These are phyloP conservation scores for Stemphylium beticola DNA, from an alignment of 2,329 filamentous ascomycete genomes.

Conservation along the genomic window DNA sequence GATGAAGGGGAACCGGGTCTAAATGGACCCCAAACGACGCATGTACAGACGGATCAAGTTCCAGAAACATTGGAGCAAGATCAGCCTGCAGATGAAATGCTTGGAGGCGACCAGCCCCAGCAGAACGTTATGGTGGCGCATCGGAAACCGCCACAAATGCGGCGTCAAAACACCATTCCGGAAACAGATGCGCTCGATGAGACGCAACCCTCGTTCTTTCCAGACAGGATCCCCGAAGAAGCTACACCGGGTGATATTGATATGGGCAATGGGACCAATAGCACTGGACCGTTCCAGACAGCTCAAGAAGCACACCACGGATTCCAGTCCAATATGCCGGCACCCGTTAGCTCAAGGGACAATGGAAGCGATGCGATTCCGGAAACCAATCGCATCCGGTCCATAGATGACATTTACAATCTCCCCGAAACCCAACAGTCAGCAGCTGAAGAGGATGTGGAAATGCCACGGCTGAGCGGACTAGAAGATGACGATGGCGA, in stretches of 20 bases:
- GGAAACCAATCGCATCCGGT: slow-evolving; percentile 25
- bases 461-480: slow-evolving; percentile 43
- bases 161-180: slow-evolving; percentile 40
- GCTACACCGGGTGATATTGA: not conserved
- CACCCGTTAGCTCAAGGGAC: slow-evolving; percentile 21
- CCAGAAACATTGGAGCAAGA: slow-evolving; percentile 33
- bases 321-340: slow-evolving; percentile 24
- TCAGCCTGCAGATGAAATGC: not conserved
- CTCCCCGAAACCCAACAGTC: slow-evolving; percentile 43
- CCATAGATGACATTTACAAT: slow-evolving; percentile 46
- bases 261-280: slow-evolving; percentile 22
- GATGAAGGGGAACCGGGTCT: slow-evolving; percentile 16
- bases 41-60: slow-evolving; percentile 21
- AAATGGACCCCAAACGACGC: slow-evolving; percentile 14
- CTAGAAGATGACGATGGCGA: slow-evolving; percentile 44
- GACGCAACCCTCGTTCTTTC: slow-evolving; percentile 38
- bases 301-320: slow-evolving; percentile 48
- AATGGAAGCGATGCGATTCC: slow-evolving; percentile 21
- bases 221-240: slow-evolving; percentile 4
- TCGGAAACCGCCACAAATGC: slow-evolving; percentile 15
- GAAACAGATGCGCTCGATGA: slow-evolving; percentile 45
- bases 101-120: not conserved
- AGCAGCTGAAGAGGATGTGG: slow-evolving; percentile 39
- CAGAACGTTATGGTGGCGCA: not conserved
- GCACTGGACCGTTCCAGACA: slow-evolving; percentile 36